Evolutionary conservation across 305 asterid genomes (phyloP), one percentile per base, ranked within the genome.

Genomic region (Solanum hybrid): DNA sequence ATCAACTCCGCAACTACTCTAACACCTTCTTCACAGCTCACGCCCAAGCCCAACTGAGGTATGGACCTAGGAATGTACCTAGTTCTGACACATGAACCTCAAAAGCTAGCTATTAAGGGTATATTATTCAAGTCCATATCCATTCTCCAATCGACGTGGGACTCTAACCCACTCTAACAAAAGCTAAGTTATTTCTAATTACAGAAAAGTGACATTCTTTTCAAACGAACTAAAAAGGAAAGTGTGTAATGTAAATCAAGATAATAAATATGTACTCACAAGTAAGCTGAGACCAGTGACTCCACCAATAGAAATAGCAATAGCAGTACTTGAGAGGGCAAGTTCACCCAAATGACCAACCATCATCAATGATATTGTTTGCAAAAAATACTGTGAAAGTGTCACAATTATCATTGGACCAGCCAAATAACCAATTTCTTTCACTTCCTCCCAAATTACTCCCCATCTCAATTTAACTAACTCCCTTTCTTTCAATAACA

Each of bases 261-360:
- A 29, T 32, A 32, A 32, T 16, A 76, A 5, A 17, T 7, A 76
- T 31, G 56, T 79, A 36, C 91, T 89, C 91, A 94, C 95, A 73
- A 93, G 91, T 0, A 93, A 37, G 85, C 97, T 94, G 90, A 93
- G 92, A 32, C 97, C 96, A n/a, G 95, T 92, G 80, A 95, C 97
- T 24, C 91, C 78, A 60, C 93, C 92, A 42, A 95, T 90, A 91
- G 97, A 95, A 71, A 93, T 4, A 85, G 97, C 95, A 10, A 95
- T 79, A 90, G 97, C 89, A 24, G 95, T 86, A 88, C 95, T 91
- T 40, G 97, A 93, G 7, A 95, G 96, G 88, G 92, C 89, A 72
- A 95, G 95, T 69, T 94, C 95, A 22, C 93, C 93, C 51, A 94
- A 90, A 87, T 95, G 97, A 73, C 97, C 97, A 56, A 95, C 95